These are phyloP conservation scores for Cyclotella kingstonii DNA, from an alignment of 108 stramenopile species.

Conservation along the genomic window DNA sequence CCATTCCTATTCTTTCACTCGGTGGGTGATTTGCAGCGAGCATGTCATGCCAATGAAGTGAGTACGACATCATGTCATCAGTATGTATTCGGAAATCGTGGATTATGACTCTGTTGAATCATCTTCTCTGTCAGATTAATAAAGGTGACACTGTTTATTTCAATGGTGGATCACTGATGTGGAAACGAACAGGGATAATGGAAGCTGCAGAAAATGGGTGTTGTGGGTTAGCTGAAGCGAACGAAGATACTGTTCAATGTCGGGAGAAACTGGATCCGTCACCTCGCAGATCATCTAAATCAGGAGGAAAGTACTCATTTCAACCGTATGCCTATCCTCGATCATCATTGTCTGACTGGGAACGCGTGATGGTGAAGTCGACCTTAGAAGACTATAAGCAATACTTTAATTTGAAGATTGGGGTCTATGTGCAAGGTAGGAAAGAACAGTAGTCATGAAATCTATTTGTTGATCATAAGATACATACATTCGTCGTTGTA, in stretches of 20 bases:
- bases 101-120: not conserved
- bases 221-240: constrained; percentile 28
- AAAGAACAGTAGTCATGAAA: too few species aligned
- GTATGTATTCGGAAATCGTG: too few species aligned
- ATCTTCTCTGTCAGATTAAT: constrained; percentile 14
- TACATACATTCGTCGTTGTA: too few species aligned
- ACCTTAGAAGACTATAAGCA: constrained; percentile 55
- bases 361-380: constrained; percentile 41
- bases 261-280: not conserved
- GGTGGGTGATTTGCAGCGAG: constrained; percentile 63
- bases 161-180: constrained; percentile 60
- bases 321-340: constrained; percentile 57
- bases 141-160: constrained; percentile 59
- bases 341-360: constrained; percentile 34
- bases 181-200: constrained; percentile 44
- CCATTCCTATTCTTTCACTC: constrained; percentile 60
- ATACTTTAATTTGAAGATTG: constrained; percentile 55
- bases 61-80: too few species aligned
- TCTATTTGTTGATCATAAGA: too few species aligned
- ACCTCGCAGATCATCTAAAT: constrained; percentile 3
- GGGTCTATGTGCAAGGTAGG: constrained; percentile 61
- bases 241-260: too few species aligned
- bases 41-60: constrained; percentile 60
- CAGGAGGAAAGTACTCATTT: constrained; percentile 35
- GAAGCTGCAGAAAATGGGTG: constrained; percentile 47